These are phyloP conservation scores for Solanum rostratum DNA, from an alignment of 257 asterid species.

Conservation along the genomic window DNA sequence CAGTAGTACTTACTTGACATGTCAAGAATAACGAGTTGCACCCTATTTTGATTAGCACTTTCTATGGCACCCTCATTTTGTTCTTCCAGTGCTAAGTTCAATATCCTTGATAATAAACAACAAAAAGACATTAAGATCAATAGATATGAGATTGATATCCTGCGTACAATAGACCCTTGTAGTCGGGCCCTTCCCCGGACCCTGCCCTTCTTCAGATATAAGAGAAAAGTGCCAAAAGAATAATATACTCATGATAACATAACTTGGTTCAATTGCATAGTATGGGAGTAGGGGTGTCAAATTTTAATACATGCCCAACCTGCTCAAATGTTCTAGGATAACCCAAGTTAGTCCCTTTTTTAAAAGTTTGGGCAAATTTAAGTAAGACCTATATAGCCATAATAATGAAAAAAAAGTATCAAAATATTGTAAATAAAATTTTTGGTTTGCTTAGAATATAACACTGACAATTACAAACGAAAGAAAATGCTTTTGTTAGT, in stretches of 20 bases:
- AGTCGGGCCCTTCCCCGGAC: too few relatives aligned
- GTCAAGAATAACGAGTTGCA: slow-evolving; percentile 19
- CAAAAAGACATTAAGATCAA: not conserved
- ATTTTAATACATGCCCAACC: not conserved
- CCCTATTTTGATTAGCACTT: not conserved
- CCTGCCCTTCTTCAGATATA: not conserved
- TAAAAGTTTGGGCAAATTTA: not conserved
- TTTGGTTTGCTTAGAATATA: not conserved
- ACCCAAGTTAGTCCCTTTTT: not conserved
- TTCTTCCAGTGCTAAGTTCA: slow-evolving; percentile 4
- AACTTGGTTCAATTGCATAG: not conserved
- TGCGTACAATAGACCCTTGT: too few relatives aligned
- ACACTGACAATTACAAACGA: not conserved
- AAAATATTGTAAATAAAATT: not conserved
- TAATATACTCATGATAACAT: not conserved
- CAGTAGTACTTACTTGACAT: slow-evolving; percentile 25
- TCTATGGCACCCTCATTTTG: slow-evolving; percentile 2
- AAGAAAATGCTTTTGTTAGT: not conserved
- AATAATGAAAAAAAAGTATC: not conserved
- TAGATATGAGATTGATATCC: not conserved
- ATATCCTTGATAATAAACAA: not conserved
- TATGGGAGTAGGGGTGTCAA: not conserved
- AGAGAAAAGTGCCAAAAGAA: not conserved
- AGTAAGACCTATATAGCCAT: not conserved
- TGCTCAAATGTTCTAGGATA: not conserved